Conservation (phyloP, 495 filamentous ascomycete species). For the Penicillium atrosanguineum region DNA sequence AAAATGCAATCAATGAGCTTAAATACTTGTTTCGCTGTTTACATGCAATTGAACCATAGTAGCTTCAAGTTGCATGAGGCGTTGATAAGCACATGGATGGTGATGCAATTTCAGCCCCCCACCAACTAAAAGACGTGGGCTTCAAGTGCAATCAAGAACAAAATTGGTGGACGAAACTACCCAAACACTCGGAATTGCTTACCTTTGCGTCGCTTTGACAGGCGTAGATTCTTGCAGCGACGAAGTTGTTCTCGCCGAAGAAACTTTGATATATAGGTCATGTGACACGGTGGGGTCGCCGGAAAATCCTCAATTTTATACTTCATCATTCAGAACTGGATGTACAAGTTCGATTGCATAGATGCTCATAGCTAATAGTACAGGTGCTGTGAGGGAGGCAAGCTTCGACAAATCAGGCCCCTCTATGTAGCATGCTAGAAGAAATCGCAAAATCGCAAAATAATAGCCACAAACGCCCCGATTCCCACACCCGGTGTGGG, state of each 20-base stretch:
- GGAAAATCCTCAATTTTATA: neutral
- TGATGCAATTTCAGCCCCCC: neutral
- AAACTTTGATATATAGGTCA: slow-evolving; percentile 29
- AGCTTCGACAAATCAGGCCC: too few species aligned
- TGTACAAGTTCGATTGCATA: neutral
- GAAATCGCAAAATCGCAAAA: slow-evolving; percentile 2
- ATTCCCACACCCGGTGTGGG: slow-evolving; percentile 18
- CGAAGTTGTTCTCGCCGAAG: slow-evolving; percentile 18
- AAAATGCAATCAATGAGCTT: neutral
- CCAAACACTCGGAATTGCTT: neutral
- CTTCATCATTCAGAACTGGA: neutral
- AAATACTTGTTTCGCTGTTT: neutral
- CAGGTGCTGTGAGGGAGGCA: slow-evolving; percentile 5
- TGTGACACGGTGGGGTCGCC: slow-evolving; percentile 23
- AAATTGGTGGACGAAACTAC: neutral
- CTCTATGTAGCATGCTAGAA: neutral
- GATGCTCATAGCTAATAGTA: slow-evolving; percentile 5
- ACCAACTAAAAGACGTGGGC: neutral
- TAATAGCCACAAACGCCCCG: slow-evolving; percentile 22
- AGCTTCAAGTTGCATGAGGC: slow-evolving; percentile 7
- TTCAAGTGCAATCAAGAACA: neutral
- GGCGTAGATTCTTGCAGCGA: slow-evolving; percentile 7
- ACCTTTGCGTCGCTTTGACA: slow-evolving; percentile 19
- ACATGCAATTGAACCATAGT: neutral
- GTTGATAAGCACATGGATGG: slow-evolving; percentile 20